Conservation (phyloP, 1,139 yeast genomes). For the Petasospora fabianii region DNA sequence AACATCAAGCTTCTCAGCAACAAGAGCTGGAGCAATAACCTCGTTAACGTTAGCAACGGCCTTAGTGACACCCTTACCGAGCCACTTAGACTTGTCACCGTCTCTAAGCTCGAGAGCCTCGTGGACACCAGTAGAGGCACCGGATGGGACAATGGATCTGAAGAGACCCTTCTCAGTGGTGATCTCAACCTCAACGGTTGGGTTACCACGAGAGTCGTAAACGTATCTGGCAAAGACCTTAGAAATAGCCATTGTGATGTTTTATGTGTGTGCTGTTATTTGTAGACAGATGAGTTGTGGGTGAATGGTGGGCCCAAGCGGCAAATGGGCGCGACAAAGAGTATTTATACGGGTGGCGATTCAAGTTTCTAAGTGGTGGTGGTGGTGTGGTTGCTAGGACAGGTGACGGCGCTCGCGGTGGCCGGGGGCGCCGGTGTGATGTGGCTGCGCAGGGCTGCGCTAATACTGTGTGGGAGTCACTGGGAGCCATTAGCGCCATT, state of each 20-base stretch:
- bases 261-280: not conserved
- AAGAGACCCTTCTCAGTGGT: conserved; percentile 81
- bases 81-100: conserved; percentile 90
- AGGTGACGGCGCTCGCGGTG: conserved; percentile 3
- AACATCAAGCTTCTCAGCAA: conserved; percentile 70
- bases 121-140: conserved; percentile 94
- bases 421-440: not conserved
- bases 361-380: conserved; percentile 1
- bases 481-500: too few species aligned
- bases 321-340: not conserved
- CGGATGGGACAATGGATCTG: conserved; percentile 95
- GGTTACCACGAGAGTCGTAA: conserved; percentile 98
- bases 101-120: conserved; percentile 97
- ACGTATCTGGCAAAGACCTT: conserved; percentile 88
- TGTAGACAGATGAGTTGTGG: conserved; percentile 2
- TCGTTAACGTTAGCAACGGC: conserved; percentile 91
- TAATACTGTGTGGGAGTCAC: too few species aligned
- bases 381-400: conserved; percentile 11
- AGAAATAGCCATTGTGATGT: conserved; percentile 28
- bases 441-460: not conserved
- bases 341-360: conserved; percentile 4
- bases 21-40: conserved; percentile 82
- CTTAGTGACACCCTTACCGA: conserved; percentile 91
- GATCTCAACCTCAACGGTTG: conserved; percentile 93
- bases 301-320: not conserved